Conservation (phyloP, 768 basidiomycete species). For the Kwoniella bestiolae region DNA sequence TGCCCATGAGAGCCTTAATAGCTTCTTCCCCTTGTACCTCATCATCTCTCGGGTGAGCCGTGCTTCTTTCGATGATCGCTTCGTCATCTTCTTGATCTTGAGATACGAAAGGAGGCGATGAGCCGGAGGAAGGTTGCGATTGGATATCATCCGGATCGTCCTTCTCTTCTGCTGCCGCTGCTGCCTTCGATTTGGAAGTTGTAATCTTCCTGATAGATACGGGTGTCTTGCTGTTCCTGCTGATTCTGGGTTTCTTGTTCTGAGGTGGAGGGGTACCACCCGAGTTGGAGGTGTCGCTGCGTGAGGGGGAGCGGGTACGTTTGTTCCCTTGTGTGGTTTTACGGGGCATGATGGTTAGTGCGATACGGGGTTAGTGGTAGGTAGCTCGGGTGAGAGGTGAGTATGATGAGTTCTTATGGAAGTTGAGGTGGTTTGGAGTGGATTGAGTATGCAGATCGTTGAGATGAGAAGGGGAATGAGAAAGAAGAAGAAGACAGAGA, state of each 20-base stretch:
- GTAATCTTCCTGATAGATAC: not conserved
- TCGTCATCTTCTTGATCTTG: not conserved
- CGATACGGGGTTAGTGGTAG: not conserved
- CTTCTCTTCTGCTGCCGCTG: not conserved
- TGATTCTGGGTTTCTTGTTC: not conserved
- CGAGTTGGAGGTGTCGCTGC: not conserved
- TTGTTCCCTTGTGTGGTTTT: not conserved
- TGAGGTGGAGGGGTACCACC: not conserved
- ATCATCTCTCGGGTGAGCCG: not conserved
- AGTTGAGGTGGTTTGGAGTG: not conserved
- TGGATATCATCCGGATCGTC: not conserved
- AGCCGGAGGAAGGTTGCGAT: not conserved
- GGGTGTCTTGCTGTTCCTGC: not conserved
- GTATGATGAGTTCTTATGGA: not conserved
- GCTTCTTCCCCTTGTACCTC: not conserved
- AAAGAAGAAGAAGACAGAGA: not conserved
- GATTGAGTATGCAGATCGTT: not conserved
- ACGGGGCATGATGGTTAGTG: not conserved
- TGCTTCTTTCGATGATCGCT: not conserved
- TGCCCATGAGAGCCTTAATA: not conserved
- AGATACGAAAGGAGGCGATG: not conserved
- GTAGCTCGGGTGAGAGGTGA: too few relatives aligned
- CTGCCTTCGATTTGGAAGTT: not conserved
- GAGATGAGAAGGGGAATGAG: not conserved
- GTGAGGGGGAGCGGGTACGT: slow-evolving; percentile 4